Base-by-base conservation (phyloP, 306 rosid genomes). In the Vicia sativa region DNA sequence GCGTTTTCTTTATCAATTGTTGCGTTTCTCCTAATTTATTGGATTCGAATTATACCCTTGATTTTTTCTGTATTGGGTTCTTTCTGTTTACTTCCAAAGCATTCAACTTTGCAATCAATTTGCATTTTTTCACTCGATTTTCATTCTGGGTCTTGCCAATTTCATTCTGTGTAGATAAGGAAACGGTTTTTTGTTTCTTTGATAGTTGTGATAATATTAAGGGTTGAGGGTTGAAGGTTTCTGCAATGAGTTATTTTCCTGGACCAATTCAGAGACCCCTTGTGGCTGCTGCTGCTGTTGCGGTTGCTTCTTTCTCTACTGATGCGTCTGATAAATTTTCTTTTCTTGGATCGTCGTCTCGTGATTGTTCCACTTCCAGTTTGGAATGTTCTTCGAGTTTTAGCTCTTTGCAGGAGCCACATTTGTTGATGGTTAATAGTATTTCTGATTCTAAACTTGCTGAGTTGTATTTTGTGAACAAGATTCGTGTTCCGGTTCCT, bases 251-350 rank as follows among this genome's bases (percentile, higher is more conserved):
- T 85, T 86, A 88, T 54, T 79, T 88, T 71, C 82, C 95, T 8
- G 97, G 99, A 67, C 65, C 75, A 55, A 74, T 93, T 79, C 99
- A 88, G 75, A 76, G 99, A 5, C 99, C 99, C 42, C 82, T 93
- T 14, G 81, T 82, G 13, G 99, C 99, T 9, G 96, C 96, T 11
- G 84, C 86, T 11, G 97, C 97, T 2, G 87, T 93, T 45, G 87
- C 92, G 18, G 84, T 55, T 0, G 92, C 99, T 49, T 93, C 96
- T 44, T 78, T 90, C 64, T 93, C 97, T 21, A 23, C 81, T 13
- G 96, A 92, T 38, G 81, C 73, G 65, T 55, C 80, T 15, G 96
- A 92, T 31, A 83, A 76, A 71, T 53, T 83, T 38, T 86, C 95
- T 2, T 74, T 85, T 26, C 53, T 23, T 61, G 83, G 84, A 48